These are phyloP conservation scores for Lasiosphaeria ovina DNA, from an alignment of 495 filamentous ascomycete genomes.

Conservation along the genomic window DNA sequence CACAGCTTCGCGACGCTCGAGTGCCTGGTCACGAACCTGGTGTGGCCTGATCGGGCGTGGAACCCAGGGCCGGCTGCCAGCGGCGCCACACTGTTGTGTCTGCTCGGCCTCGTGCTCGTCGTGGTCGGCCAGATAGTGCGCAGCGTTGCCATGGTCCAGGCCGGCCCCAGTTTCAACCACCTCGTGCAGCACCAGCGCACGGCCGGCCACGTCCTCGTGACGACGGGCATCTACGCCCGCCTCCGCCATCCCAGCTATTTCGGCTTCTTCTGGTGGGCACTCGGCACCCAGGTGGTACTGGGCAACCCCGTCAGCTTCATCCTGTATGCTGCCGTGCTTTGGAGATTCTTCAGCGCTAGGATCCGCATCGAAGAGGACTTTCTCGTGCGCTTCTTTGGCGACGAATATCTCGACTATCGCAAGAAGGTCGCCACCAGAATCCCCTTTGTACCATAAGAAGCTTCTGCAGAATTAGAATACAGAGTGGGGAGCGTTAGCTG, in stretches of 20 bases:
- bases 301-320: slow-evolving; percentile 79
- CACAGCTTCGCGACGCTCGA: slow-evolving; percentile 73
- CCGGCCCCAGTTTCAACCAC: slow-evolving; percentile 91
- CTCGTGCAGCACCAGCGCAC: slow-evolving; percentile 66
- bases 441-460: slow-evolving; percentile 56
- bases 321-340: slow-evolving; percentile 71
- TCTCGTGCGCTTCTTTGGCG: slow-evolving; percentile 77
- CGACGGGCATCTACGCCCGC: slow-evolving; percentile 58
- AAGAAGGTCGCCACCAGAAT: slow-evolving; percentile 64
- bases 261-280: slow-evolving; percentile 96
- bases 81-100: slow-evolving; percentile 32
- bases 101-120: slow-evolving; percentile 63
- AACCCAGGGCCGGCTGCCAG: slow-evolving; percentile 25
- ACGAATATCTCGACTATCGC: slow-evolving; percentile 75
- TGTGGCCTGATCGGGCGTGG: slow-evolving; percentile 56
- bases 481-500: no score
- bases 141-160: slow-evolving; percentile 80
- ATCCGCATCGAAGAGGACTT: slow-evolving; percentile 78
- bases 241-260: slow-evolving; percentile 91
- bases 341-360: slow-evolving; percentile 74
- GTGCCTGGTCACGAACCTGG: slow-evolving; percentile 55
- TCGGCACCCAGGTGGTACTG: slow-evolving; percentile 89
- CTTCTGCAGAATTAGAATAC: no score
- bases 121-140: slow-evolving; percentile 68
- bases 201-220: slow-evolving; percentile 74